These are phyloP conservation scores for Podospora appendiculata DNA, from an alignment of 495 filamentous ascomycete genomes.

Conservation along the genomic window DNA sequence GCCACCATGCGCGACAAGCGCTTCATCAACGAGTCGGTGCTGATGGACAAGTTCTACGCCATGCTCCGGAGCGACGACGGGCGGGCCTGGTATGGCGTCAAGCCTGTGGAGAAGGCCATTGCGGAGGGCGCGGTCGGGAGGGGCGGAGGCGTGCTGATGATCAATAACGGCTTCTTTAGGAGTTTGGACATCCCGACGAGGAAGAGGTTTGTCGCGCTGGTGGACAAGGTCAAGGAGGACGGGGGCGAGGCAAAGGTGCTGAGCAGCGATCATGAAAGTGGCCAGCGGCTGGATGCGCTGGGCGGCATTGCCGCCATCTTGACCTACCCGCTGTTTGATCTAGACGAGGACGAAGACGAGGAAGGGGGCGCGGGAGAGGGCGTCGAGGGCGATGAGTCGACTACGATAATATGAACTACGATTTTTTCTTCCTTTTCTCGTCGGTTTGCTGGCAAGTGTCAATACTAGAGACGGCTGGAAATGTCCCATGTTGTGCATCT, in stretches of 20 bases:
- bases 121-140: conserved; percentile 82
- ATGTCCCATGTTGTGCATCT: too few relatives aligned
- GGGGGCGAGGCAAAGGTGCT: conserved; percentile 84
- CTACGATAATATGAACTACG: conserved; percentile 28
- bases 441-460: too few relatives aligned
- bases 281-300: conserved; percentile 72
- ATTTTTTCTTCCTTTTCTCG: not conserved
- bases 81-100: conserved; percentile 83
- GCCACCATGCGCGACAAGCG: conserved; percentile 73
- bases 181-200: conserved; percentile 73
- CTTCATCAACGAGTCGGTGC: conserved; percentile 71
- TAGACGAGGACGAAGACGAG: conserved; percentile 51
- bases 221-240: conserved; percentile 83
- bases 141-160: conserved; percentile 75
- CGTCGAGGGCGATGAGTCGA: conserved; percentile 13
- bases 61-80: conserved; percentile 79
- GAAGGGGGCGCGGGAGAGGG: conserved; percentile 7
- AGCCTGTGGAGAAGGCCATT: conserved; percentile 78
- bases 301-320: conserved; percentile 86
- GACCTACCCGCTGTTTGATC: conserved; percentile 74
- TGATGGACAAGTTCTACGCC: conserved; percentile 82
- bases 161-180: conserved; percentile 80
- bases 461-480: too few relatives aligned
- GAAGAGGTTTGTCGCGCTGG: conserved; percentile 74
- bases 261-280: conserved; percentile 92